These are phyloP conservation scores for Litchi chinensis DNA, from an alignment of 345 rosid species.

Conservation along the genomic window DNA sequence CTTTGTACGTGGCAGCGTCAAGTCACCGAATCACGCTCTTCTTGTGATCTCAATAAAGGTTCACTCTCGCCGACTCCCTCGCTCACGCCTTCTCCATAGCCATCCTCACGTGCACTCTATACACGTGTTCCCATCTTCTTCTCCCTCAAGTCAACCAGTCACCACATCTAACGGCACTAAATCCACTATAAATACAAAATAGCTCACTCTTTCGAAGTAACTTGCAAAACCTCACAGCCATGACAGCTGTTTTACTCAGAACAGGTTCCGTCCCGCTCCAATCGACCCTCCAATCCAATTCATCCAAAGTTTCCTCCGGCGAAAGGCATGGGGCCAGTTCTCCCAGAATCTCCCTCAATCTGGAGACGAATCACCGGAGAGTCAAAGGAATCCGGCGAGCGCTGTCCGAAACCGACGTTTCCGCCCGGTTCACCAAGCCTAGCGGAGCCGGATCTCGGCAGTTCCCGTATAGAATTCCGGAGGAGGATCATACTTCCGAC, in stretches of 20 bases:
- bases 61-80: conserved; percentile 27
- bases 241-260: conserved; percentile 59
- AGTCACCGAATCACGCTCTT: conserved; percentile 25
- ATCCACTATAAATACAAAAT: conserved; percentile 11
- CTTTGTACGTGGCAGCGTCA: conserved; percentile 33
- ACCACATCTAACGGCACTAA: conserved; percentile 44
- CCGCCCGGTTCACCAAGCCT: not conserved
- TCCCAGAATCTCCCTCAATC: conserved; percentile 49
- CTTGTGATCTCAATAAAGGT: conserved; percentile 31
- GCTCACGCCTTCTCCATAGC: conserved; percentile 37
- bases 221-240: conserved; percentile 21
- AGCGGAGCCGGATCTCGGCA: conserved; percentile 37
- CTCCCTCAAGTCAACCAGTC: conserved; percentile 35
- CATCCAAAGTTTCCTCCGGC: conserved; percentile 41
- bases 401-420: conserved; percentile 40
- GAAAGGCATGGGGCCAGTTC: conserved; percentile 37
- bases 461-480: conserved; percentile 46
- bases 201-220: not conserved
- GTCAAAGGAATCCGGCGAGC: conserved; percentile 45
- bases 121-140: conserved; percentile 46
- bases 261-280: conserved; percentile 56
- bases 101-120: conserved; percentile 30
- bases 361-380: conserved; percentile 31
- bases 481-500: conserved; percentile 42
- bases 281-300: conserved; percentile 29